Percentiles rank a stretch among this genome's conserved stretches.
Evolutionary conservation across 2,329 filamentous ascomycete species (phyloP).

Genomic region (Samsoniella hepiali): DNA sequence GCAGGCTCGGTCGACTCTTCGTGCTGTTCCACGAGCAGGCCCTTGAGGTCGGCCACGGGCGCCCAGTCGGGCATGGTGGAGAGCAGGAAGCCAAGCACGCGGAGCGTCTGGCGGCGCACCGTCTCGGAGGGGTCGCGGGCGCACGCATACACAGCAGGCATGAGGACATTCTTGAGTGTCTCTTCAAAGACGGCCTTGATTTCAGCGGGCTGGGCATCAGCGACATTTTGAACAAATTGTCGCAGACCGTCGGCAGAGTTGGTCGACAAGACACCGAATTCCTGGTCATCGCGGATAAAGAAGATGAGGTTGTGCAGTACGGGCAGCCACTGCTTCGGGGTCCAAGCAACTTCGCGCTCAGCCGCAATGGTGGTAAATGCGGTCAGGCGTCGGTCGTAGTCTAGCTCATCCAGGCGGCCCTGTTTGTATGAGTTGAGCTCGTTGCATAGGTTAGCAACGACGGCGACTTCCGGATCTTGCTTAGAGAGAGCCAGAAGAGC

Average conservation of each 20-base stretch:
- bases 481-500: slow-evolving; percentile 69
- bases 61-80: slow-evolving; percentile 66
- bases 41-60: slow-evolving; percentile 69
- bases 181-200: slow-evolving; percentile 49
- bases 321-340: slow-evolving; percentile 77
- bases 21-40: slow-evolving; percentile 58
- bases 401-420: slow-evolving; percentile 74
- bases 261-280: slow-evolving; percentile 74
- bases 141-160: slow-evolving; percentile 74
- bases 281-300: slow-evolving; percentile 80
- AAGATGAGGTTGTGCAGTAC: slow-evolving; percentile 86
- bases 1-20: slow-evolving; percentile 65
- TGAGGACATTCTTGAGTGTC: slow-evolving; percentile 61
- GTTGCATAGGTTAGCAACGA: slow-evolving; percentile 67
- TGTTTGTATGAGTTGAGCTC: slow-evolving; percentile 77
- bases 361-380: slow-evolving; percentile 74
- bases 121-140: slow-evolving; percentile 77
- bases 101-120: slow-evolving; percentile 77
- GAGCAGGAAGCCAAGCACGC: slow-evolving; percentile 75
- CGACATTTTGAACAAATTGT: slow-evolving; percentile 67
- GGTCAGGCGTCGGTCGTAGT: slow-evolving; percentile 77
- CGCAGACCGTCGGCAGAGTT: slow-evolving; percentile 81
- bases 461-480: slow-evolving; percentile 56
- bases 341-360: slow-evolving; percentile 56
- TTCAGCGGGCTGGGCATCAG: slow-evolving; percentile 35